Base-by-base conservation (phyloP, 768 basidiomycete genomes). In the Russula compacta region DNA sequence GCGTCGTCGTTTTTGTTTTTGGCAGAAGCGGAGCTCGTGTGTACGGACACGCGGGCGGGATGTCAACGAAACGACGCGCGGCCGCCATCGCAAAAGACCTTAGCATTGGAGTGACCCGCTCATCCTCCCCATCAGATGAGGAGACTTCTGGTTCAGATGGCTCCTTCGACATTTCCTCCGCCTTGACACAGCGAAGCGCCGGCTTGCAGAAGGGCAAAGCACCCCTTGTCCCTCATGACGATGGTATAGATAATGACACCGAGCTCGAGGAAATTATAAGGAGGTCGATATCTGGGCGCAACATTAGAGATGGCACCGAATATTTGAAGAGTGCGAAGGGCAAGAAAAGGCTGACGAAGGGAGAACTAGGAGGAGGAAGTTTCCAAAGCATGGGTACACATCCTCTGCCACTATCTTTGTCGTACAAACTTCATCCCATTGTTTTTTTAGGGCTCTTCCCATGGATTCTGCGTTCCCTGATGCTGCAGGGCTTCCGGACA, bases 321-420 rank as follows among this genome's bases (percentile, higher is more conserved):
- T 64, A 90, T 9, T 73, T 94, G 54, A 95, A 91, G 71, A 87
- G 84, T 67, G 78, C 83, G 12, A 92, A 89, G 67, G 84, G 83
- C 9, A 88, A 87, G 70, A 74, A 76, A 19, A 90, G 87, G 68
- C 71, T 85, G 32, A 74, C 73, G 3, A 92, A 89, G 70, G 86
- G 85, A 17, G 86, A 92, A 68, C 79, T 90, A 12, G 94, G 94
- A 36, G 94, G 94, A 35, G 94, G 94, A 19, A 95, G 92, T 64
- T 98, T 97, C 67, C 94, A 97, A 72, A 88, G 86, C 81, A 93
- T 98, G 91, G 92, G 92, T 92, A 57, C 56, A 84, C 78, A 33
- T 54, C 10, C 11, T 65, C 9, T 5, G 11, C 33, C 40, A 17
- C 33, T 29, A 29, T 43, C 19, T 29, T 29, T 29, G 24, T 29